Conservation (phyloP, 306 rosid genomes). For the Castanopsis chinensis region DNA sequence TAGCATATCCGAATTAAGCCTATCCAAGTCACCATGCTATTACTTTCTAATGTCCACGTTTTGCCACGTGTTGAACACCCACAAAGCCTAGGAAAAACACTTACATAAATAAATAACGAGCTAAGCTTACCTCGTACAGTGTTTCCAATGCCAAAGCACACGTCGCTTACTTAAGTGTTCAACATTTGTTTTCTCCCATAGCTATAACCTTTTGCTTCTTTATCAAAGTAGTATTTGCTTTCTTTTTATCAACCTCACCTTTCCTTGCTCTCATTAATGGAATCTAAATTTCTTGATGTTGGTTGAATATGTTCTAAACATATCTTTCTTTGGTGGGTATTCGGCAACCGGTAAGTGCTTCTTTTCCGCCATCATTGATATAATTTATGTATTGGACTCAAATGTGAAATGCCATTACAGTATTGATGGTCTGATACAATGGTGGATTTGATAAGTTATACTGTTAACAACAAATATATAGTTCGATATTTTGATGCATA, state of each 20-base stretch:
- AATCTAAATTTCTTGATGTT: slow-evolving; percentile 21
- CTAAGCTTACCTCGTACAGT: background rate
- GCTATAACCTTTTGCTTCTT: background rate
- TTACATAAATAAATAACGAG: background rate
- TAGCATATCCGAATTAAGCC: background rate
- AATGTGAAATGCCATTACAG: background rate
- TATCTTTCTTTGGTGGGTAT: slow-evolving; percentile 12
- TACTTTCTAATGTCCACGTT: background rate
- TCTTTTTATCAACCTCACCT: slow-evolving; percentile 6
- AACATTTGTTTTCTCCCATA: background rate
- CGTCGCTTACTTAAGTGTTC: background rate
- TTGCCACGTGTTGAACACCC: slow-evolving; percentile 27
- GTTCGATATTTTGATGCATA: background rate
- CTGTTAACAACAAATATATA: background rate
- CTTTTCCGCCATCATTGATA: background rate
- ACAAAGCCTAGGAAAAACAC: slow-evolving; percentile 11
- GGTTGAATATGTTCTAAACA: slow-evolving; percentile 16
- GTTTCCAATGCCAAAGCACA: background rate
- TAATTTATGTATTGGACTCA: background rate
- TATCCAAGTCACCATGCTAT: slow-evolving; percentile 11
- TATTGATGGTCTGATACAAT: background rate
- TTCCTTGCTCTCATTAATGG: slow-evolving; percentile 21
- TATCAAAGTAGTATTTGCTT: background rate
- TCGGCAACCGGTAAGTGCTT: slow-evolving; percentile 11
- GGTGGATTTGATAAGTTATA: background rate